Evolutionary conservation across 106 monocot genomes (phyloP).

Genomic region (Platanthera zijinensis): DNA sequence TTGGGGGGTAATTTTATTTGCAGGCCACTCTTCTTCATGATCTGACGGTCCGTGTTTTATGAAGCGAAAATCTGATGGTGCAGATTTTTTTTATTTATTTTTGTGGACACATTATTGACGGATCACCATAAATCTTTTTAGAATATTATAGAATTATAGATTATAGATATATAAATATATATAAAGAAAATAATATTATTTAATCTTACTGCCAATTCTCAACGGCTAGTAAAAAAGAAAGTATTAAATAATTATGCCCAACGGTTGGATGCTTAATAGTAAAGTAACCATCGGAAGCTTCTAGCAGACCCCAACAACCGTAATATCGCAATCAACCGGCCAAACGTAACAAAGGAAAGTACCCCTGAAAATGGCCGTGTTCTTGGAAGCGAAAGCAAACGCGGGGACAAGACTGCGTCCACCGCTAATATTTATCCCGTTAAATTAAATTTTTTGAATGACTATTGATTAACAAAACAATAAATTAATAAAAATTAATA

Average conservation of each 20-base stretch:
- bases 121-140: too few species aligned
- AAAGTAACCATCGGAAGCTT: slow-evolving; percentile 1
- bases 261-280: slow-evolving; percentile 4
- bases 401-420: neutral
- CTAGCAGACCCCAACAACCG: slow-evolving; percentile 1
- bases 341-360: neutral
- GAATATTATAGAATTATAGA: too few species aligned
- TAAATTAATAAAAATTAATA: too few species aligned
- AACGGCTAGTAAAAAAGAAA: slow-evolving; percentile 6
- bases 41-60: too few species aligned
- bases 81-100: too few species aligned
- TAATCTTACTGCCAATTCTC: neutral
- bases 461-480: neutral
- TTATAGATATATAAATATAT: too few species aligned
- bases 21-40: too few species aligned
- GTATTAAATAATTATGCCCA: neutral
- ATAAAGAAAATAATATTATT: too few species aligned
- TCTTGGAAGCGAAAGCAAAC: neutral
- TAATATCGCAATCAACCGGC: neutral
- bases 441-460: neutral
- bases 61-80: too few species aligned
- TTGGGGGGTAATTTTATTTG: too few species aligned
- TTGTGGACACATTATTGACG: too few species aligned
- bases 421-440: neutral
- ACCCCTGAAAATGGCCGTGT: neutral